A percentile compares a stretch with the other conserved stretches of the same genome.
Evolutionary conservation across 352 stramenopile species (phyloP).

Genomic region (Peronospora farinosa): DNA sequence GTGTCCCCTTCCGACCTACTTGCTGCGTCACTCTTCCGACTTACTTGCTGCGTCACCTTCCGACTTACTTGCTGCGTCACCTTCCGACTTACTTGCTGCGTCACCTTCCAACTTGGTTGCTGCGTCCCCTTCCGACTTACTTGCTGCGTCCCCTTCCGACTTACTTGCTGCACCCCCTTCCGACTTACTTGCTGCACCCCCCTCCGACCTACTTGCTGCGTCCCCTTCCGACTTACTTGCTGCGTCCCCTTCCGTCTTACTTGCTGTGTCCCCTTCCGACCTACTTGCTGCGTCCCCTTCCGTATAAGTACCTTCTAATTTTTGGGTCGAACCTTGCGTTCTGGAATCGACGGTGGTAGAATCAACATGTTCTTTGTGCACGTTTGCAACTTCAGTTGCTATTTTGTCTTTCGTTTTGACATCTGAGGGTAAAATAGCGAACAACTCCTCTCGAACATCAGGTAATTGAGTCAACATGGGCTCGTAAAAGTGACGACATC

Average conservation of each 20-base stretch:
- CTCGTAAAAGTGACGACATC: constrained; percentile 55
- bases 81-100: neutral
- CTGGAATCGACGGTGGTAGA: constrained; percentile 1
- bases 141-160: neutral
- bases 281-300: neutral
- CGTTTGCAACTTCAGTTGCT: constrained; percentile 4
- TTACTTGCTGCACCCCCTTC: neutral
- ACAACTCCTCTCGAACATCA: constrained; percentile 29
- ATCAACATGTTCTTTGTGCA: constrained; percentile 7
- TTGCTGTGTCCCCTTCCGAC: neutral
- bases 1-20: neutral
- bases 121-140: constrained; percentile 1
- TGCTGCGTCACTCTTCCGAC: neutral
- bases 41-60: constrained; percentile 1
- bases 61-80: neutral
- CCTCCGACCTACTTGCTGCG: neutral
- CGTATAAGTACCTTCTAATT: constrained; percentile 2
- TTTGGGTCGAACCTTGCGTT: neutral
- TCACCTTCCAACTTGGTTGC: too few species aligned
- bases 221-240: too few species aligned
- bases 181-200: too few species aligned
- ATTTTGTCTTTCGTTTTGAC: constrained; percentile 6
- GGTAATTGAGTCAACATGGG: constrained; percentile 43
- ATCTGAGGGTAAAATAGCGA: constrained; percentile 20
- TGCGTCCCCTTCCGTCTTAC: neutral